Evolutionary conservation across 2,329 filamentous ascomycete genomes (phyloP).

Genomic region (Colletotrichum lupini): DNA sequence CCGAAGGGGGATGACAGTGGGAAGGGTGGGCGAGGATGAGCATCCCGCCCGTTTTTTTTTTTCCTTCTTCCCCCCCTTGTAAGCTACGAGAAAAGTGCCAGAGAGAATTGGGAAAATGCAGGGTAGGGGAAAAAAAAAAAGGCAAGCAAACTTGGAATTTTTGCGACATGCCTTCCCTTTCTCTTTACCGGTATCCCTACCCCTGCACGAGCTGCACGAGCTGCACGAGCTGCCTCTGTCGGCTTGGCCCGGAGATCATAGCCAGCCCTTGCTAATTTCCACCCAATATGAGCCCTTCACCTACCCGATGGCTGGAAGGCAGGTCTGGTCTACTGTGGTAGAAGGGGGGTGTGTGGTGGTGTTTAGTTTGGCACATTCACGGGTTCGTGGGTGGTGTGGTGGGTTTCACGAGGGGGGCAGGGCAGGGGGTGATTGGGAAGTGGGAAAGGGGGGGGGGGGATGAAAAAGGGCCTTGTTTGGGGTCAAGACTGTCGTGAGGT

Average conservation of each 20-base stretch:
- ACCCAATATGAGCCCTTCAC: too few species aligned
- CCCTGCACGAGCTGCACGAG: neutral
- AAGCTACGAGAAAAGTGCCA: neutral
- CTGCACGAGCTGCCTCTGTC: slow-evolving; percentile 3
- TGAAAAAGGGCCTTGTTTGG: neutral
- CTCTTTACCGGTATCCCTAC: neutral
- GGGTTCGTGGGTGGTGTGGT: neutral
- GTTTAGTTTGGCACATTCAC: neutral
- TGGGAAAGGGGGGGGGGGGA: neutral
- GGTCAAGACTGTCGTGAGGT: neutral
- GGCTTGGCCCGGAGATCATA: slow-evolving; percentile 18
- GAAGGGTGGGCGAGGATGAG: neutral
- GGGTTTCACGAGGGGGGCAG: neutral
- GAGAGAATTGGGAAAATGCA: neutral
- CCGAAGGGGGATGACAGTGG: neutral
- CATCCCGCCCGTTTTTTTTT: too few species aligned
- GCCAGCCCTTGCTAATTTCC: neutral
- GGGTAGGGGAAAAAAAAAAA: too few species aligned
- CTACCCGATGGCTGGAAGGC: too few species aligned
- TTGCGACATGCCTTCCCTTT: neutral
- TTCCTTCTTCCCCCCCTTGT: neutral
- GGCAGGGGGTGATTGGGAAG: neutral
- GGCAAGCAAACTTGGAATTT: neutral
- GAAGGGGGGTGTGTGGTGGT: neutral
- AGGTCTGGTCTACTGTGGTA: too few species aligned